Percentiles rank a stretch among this genome's conserved stretches.
These are phyloP conservation scores for Plasmopara viticola DNA, from an alignment of 352 stramenopile genomes.

Conservation along the genomic window DNA sequence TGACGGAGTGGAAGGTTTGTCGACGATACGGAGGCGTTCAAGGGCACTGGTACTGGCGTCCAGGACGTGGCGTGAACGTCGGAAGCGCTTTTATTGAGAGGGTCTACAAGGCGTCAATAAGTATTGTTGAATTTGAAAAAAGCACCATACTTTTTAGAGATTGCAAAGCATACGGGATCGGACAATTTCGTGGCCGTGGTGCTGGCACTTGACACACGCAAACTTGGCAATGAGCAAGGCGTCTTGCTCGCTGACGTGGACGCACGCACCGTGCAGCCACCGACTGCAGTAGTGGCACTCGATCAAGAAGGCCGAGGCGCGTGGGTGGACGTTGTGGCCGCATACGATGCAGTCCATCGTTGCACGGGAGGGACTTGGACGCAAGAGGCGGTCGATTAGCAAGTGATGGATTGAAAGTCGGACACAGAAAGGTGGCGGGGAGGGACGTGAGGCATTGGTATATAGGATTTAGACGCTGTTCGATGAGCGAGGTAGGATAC, in stretches of 20 bases:
- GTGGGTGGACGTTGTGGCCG: conserved; percentile 24
- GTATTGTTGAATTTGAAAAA: not conserved
- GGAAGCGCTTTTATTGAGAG: conserved; percentile 9
- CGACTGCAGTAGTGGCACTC: conserved; percentile 60
- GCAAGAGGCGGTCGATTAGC: conserved; percentile 11
- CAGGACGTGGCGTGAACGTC: conserved; percentile 27
- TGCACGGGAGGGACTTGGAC: conserved; percentile 8
- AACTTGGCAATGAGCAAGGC: conserved; percentile 53
- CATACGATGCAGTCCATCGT: conserved; percentile 22
- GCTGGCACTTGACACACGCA: conserved; percentile 36
- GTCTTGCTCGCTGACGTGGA: conserved; percentile 47
- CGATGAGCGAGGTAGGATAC: conserved; percentile 10
- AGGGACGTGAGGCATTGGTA: conserved; percentile 10
- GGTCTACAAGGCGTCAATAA: conserved; percentile 3
- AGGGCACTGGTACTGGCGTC: conserved; percentile 41
- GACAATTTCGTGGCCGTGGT: conserved; percentile 33
- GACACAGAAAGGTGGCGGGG: conserved; percentile 9
- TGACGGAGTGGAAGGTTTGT: conserved; percentile 15
- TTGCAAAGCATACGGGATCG: conserved; percentile 26
- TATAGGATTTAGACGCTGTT: conserved; percentile 7
- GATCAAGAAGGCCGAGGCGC: conserved; percentile 39
- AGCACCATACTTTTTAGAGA: not conserved
- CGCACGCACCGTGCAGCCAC: conserved; percentile 59
- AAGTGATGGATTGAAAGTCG: conserved; percentile 8
- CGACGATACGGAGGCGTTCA: conserved; percentile 14